Evolutionary conservation across 2,329 filamentous ascomycete species (phyloP).

Genomic region (Nemania sp.): DNA sequence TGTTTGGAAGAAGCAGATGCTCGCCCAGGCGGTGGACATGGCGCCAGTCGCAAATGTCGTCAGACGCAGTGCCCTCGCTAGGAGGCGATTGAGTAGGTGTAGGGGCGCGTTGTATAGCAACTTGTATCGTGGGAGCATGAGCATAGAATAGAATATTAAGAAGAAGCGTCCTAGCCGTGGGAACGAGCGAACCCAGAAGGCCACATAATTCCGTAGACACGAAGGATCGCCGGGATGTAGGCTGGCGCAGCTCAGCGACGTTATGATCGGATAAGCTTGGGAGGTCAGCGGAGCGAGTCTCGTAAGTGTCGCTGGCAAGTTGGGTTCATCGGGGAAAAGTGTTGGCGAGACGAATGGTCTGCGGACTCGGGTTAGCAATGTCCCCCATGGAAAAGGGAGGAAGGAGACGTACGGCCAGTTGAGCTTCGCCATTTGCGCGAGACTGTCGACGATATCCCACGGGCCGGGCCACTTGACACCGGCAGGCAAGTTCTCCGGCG

Average conservation of each 20-base stretch:
- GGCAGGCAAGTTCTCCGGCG: slow-evolving; percentile 70
- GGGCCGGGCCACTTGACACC: slow-evolving; percentile 74
- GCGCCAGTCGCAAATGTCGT: slow-evolving; percentile 79
- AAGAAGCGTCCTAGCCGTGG: slow-evolving; percentile 79
- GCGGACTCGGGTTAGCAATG: slow-evolving; percentile 27
- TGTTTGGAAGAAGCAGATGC: slow-evolving; percentile 85
- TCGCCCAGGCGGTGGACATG: slow-evolving; percentile 87
- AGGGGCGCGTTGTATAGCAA: slow-evolving; percentile 71
- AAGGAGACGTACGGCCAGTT: slow-evolving; percentile 75
- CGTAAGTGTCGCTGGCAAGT: slow-evolving; percentile 67
- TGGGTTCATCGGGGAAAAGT: slow-evolving; percentile 74
- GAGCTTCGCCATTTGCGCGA: slow-evolving; percentile 79
- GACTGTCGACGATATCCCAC: slow-evolving; percentile 76
- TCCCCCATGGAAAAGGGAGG: background rate
- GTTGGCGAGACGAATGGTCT: slow-evolving; percentile 83
- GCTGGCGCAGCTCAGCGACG: slow-evolving; percentile 82
- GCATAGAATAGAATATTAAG: slow-evolving; percentile 71
- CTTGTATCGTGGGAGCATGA: slow-evolving; percentile 72
- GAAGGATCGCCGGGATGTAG: slow-evolving; percentile 88
- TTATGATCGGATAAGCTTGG: slow-evolving; percentile 84
- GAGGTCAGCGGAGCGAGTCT: slow-evolving; percentile 78
- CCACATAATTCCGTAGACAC: slow-evolving; percentile 83
- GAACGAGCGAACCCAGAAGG: slow-evolving; percentile 85
- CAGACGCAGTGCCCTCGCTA: slow-evolving; percentile 72
- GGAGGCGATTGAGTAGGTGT: slow-evolving; percentile 66